Evolutionary conservation across 2,329 filamentous ascomycete genomes (phyloP), one percentile per base, ranked within the genome.

Genomic region (Aspergillus costaricaensis): DNA sequence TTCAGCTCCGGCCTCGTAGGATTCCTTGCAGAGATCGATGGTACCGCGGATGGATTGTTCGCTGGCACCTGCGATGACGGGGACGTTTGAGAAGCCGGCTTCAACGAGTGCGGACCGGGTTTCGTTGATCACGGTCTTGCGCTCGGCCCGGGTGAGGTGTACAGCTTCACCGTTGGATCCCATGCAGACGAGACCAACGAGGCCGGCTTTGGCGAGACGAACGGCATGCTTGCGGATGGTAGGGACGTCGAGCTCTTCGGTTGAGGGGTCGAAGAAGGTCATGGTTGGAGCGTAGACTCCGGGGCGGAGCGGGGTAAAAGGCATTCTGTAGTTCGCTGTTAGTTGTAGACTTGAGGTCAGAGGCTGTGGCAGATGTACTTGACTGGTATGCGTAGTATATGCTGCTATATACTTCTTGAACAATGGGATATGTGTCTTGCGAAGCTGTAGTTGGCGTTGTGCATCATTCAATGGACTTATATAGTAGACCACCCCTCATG

Each of bases 161-260:
- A 92, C 89, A 23, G 92, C 91, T 80, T 96, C 92, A 62, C 92
- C 92, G 77, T 96, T 96, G 67, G 91, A 96, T 63, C 92, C 92
- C 89, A 95, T 92, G 67, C 89, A 89, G 47, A 95, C 90, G 25
- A 96, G 84, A 38, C 92, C 92, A 51, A 88, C 90, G 10, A 96
- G 86, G 8, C 92, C 92, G 60, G 87, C 90, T 73, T 87, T 82
- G 41, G 88, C 89, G 51, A 96, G 86, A 51, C 91, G 88, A 67
- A 91, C 86, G 23, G 91, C 90, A 74, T 96, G 92, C 72, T 85
- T 89, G 78, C 91, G 90, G 79, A 95, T 91, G 61, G 85, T 85
- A 38, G 89, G 83, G 65, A 93, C 86, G 72, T 96, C 92, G 69
- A 96, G 84, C 52, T 95, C 91, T 78, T 96, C 92, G 49, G 91